Evolutionary conservation across 331 rosid species (phyloP), one percentile per base, ranked within the genome.

Genomic region (Dryas integrifolia): DNA sequence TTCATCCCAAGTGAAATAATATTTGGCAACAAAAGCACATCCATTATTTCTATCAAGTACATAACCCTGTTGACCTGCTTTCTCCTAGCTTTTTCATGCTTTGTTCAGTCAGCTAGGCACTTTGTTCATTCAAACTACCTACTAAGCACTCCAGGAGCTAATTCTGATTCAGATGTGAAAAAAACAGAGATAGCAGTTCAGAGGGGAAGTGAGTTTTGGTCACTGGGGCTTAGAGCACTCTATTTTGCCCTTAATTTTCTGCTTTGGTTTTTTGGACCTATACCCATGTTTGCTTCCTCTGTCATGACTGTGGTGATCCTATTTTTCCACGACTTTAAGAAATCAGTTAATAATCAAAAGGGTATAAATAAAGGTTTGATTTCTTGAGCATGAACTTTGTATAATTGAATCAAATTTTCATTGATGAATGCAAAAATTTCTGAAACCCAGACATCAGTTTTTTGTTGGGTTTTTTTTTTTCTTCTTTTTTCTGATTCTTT

Each of bases 241-340:
- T 89, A 89, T 75, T 76, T 84, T 46, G 97, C 96, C 50, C 94
- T 92, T 6, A 45, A 83, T 58, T 72, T 92, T 72, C 26, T 92
- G 46, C 80, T 86, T 4, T 92, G 95, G 98, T 88, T 92, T 52
- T 88, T 86, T 73, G 96, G 91, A 40, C 96, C 96, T 8, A 75
- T 88, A 9, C 95, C 98, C 1, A 85, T 88, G 96, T 79, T 88
- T 52, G 73, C 66, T 79, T 81, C 84, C 56, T 88, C 90, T 2
- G 5, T 88, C 4, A 14, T 51, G 35, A 80, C 85, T 78, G 96
- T 88, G 9, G 4, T 76, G 41, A 24, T 82, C n/a, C 81, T 92
- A 47, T 68, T 72, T 52, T 69, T 75, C 72, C 90, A 86, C 53
- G 96, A 92, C 63, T 77, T 73, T 3, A 85, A 84, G 57, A 66